Evolutionary conservation across 75 land plant species (phyloP).

Genomic region (Adiantum capillusveneris): DNA sequence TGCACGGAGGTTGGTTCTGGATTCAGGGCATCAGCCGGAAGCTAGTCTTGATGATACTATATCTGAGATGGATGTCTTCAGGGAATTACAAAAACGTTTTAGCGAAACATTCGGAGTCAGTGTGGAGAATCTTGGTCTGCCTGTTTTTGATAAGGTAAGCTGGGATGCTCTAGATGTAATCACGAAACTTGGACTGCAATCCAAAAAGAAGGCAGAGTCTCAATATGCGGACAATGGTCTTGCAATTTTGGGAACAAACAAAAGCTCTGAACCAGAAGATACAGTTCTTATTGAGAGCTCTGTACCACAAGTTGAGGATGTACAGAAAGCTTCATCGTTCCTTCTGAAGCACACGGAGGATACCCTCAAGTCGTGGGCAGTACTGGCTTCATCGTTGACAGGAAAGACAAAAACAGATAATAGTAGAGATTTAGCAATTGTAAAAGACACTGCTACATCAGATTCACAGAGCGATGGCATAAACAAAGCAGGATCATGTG

Average conservation of each 20-base stretch:
- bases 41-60: not conserved
- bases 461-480: not conserved
- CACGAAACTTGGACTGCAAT: conserved; percentile 44
- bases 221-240: conserved; percentile 73
- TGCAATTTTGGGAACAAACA: conserved; percentile 32
- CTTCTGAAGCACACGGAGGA: conserved; percentile 69
- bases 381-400: conserved; percentile 46
- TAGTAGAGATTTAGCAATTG: conserved; percentile 5
- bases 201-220: conserved; percentile 51
- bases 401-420: conserved; percentile 26
- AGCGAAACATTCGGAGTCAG: conserved; percentile 39
- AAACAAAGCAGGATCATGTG: not conserved
- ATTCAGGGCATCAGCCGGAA: not conserved
- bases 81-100: conserved; percentile 34
- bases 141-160: conserved; percentile 42
- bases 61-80: conserved; percentile 43
- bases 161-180: conserved; percentile 62
- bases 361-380: conserved; percentile 60
- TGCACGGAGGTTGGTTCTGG: not conserved
- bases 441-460: not conserved
- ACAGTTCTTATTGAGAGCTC: not conserved
- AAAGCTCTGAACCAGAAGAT: conserved; percentile 3
- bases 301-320: conserved; percentile 35
- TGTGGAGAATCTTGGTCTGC: conserved; percentile 43
- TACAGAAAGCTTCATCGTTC: conserved; percentile 44